Base-by-base conservation (phyloP, 371 early-diverging fungal species). In the Dichotomocladium elegans region DNA sequence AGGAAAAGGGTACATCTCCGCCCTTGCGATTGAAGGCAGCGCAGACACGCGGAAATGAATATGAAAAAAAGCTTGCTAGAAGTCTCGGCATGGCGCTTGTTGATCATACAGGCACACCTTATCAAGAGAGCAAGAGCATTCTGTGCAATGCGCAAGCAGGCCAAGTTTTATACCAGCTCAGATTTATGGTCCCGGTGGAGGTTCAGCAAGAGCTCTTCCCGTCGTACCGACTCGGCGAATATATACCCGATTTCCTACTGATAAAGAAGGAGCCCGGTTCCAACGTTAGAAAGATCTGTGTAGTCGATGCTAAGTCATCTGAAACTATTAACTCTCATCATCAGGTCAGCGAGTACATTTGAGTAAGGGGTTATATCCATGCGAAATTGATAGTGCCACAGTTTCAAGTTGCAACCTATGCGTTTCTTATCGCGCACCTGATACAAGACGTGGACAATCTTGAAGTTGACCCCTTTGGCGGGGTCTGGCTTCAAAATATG, bases 241-340 rank as follows among this genome's bases (percentile, higher is more conserved):
- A 77, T 41, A 66, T 81, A 44, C 81, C 81, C 1, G 81, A 81
- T 42, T 78, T 81, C 43, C 52, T 81, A n/a, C 47, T 58, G 14
- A 63, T 81, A 19, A 30, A 64, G 11, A 55, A 67, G 29, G 72
- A 75, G 28, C 57, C 70, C 35, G 5, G 42, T 12, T 24, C 57
- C 21, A 51, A 72, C 41, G 41, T 57, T 12, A 30, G 63, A 45
- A 61, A 56, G 17, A 57, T 80, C 7, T 67, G 62, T 35, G 73
- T 81, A 11, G 72, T 78, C 35, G 81, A 81, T 57, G 77, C 79
- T 4, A 81, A 81, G 53, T 74, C 79, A 6, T 74, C 79, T 0
- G 54, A 58, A 2, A 48, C 58, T 17, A 57, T 76, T 31, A 67
- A 66, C 27, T 55, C 61, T 8, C 68, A 72, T 8, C 81, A 81